Evolutionary conservation across 306 rosid species (phyloP), one percentile per base, ranked within the genome.

Genomic region (Cicer bijugum): DNA sequence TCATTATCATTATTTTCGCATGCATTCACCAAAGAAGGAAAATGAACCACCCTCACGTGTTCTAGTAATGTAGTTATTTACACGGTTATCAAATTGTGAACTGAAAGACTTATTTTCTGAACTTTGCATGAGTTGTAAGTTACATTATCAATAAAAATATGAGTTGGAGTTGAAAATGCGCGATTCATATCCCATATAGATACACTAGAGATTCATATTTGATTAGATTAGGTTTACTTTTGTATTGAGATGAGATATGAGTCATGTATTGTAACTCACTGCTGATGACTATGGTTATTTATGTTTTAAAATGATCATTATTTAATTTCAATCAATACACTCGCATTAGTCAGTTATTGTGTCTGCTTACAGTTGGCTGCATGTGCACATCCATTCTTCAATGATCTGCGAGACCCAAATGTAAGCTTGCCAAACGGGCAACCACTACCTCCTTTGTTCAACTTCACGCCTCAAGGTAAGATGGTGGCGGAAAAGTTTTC

Each of bases 391-490:
- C 94, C 96, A 5, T 90, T 92, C 89, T 92, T 92, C 69, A 84
- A 92, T 42, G 94, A 83, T 67, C 87, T 92, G 60, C 82, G 98
- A 67, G 92, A 84, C 80, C 94, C 91, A 15, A 88, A 84, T 59
- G 80, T 83, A 7, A 65, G 81, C 72, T 80, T 92, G 77, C 98
- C 91, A 4, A 90, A 90, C 40, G 98, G 96, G 51, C 87, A 78
- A 70, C 83, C 91, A 2, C 64, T 92, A 8, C 98, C 96, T 42
- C 91, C 94, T 45, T 77, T 92, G 86, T 92, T 83, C 71, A 73
- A 92, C 85, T 92, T 92, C 81, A 90, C 96, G 44, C 87, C 92
- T 33, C 91, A 85, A 88, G 98, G 98, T 92, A 84, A 74, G 69
- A 35, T 16, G 35, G 11, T 23, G 17, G 7, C 9, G 20, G 4